Evolutionary conservation across 1,284 basidiomycete species (phyloP).

Genomic region (Neolentinus lepideus): DNA sequence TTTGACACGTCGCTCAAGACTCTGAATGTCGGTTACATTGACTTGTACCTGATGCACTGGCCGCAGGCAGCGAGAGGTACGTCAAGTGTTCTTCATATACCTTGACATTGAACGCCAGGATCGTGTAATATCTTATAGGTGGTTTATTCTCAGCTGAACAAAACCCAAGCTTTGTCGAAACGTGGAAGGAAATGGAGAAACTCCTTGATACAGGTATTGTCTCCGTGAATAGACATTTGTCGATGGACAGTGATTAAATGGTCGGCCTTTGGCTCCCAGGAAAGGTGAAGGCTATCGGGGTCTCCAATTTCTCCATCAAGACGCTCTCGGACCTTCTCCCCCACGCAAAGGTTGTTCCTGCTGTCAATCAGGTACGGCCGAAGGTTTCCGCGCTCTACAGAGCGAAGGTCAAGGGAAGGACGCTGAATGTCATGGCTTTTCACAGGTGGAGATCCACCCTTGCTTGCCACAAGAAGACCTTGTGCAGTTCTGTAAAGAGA

Average conservation of each 20-base stretch:
- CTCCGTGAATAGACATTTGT: slow-evolving; percentile 1
- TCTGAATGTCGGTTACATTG: slow-evolving; percentile 57
- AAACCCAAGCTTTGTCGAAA: slow-evolving; percentile 39
- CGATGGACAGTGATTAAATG: too few species aligned
- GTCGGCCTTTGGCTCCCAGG: slow-evolving; percentile 17
- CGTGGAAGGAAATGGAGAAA: slow-evolving; percentile 56
- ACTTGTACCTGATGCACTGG: slow-evolving; percentile 71
- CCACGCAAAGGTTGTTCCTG: slow-evolving; percentile 36
- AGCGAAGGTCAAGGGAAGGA: too few species aligned
- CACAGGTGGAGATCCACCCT: slow-evolving; percentile 32
- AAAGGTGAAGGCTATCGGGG: slow-evolving; percentile 38
- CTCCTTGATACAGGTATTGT: slow-evolving; percentile 39
- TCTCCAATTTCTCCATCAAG: slow-evolving; percentile 44
- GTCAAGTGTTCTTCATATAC: background rate
- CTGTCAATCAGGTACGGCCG: slow-evolving; percentile 40
- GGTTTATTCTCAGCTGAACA: slow-evolving; percentile 30
- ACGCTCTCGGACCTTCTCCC: slow-evolving; percentile 20
- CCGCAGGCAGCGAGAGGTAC: slow-evolving; percentile 22
- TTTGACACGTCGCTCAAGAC: slow-evolving; percentile 48
- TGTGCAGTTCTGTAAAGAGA: slow-evolving; percentile 35
- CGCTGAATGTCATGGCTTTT: too few species aligned
- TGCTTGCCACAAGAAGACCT: slow-evolving; percentile 36
- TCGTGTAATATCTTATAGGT: slow-evolving; percentile 7
- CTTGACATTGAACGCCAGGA: background rate
- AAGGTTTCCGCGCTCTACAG: too few species aligned